phyloP scores from a whole-genome alignment of 2,329 filamentous ascomycete genomes.

The Paecilomyces formosus region DNA sequence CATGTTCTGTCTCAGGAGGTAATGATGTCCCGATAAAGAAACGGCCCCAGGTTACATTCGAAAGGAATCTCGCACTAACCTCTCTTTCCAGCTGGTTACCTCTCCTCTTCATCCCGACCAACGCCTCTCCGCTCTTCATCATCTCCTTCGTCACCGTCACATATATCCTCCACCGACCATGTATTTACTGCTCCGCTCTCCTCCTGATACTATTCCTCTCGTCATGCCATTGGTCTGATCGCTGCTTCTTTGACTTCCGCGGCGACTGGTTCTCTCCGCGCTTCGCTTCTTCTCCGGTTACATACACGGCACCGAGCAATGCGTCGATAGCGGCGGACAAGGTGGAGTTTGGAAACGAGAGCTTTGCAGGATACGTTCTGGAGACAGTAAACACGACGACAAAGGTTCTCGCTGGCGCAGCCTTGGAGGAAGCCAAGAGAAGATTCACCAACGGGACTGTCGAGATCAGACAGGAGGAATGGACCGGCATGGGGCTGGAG shows the following conservation, averaged over 20 bases:
- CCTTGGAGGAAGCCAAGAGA: constrained; percentile 52
- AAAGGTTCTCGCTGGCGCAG: constrained; percentile 58
- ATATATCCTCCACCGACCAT: constrained; percentile 93
- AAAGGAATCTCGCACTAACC: constrained; percentile 1
- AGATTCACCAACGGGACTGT: constrained; percentile 23
- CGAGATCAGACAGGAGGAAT: constrained; percentile 47
- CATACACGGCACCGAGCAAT: constrained; percentile 17
- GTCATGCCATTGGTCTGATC: constrained; percentile 81
- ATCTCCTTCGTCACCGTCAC: constrained; percentile 86
- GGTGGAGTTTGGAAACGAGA: constrained; percentile 24
- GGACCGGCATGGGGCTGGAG: constrained; percentile 72
- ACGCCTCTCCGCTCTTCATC: constrained; percentile 77
- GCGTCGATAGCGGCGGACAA: constrained; percentile 12
- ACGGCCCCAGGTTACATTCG: neutral
- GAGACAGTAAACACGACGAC: constrained; percentile 61
- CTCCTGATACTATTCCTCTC: constrained; percentile 92
- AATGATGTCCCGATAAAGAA: constrained; percentile 7
- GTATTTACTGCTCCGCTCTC: constrained; percentile 94
- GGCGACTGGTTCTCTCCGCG: constrained; percentile 93
- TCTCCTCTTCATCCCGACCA: constrained; percentile 80
- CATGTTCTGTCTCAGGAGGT: constrained; percentile 65
- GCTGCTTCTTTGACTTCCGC: constrained; percentile 86
- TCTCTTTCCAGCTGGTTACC: constrained; percentile 62
- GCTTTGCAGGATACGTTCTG: constrained; percentile 29
- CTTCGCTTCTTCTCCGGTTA: constrained; percentile 32